Evolutionary conservation across 1,284 basidiomycete species (phyloP).

Genomic region (Ceratobasidium sp.): DNA sequence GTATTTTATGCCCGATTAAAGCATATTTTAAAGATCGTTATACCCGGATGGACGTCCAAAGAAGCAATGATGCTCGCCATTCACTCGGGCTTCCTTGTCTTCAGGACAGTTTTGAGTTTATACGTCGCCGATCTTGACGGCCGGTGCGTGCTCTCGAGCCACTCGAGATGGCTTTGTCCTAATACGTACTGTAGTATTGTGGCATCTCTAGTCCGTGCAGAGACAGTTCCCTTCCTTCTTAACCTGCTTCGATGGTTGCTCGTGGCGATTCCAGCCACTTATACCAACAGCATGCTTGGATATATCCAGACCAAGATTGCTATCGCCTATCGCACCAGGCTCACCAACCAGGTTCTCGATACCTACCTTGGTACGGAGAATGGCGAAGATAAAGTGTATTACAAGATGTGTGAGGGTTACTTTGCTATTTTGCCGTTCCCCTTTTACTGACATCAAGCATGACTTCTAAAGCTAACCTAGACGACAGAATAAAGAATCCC

Average conservation of each 20-base stretch:
- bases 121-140: constrained; percentile 96
- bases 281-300: constrained; percentile 95
- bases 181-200: constrained; percentile 72
- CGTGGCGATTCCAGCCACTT: constrained; percentile 94
- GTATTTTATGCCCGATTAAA: constrained; percentile 85
- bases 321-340: constrained; percentile 87
- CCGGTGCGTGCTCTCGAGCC: constrained; percentile 61
- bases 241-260: constrained; percentile 91
- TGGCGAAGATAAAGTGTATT: constrained; percentile 79
- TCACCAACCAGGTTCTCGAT: constrained; percentile 83
- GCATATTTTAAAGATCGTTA: constrained; percentile 83
- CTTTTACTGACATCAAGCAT: constrained; percentile 25
- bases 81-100: constrained; percentile 87
- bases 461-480: constrained; percentile 72
- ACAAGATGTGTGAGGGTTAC: constrained; percentile 76
- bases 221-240: constrained; percentile 77
- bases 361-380: constrained; percentile 82
- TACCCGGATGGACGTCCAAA: constrained; percentile 83
- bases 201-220: constrained; percentile 89
- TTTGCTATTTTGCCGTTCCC: not conserved
- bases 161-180: not conserved
- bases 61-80: constrained; percentile 86
- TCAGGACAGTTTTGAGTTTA: constrained; percentile 89
- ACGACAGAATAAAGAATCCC: constrained; percentile 95
- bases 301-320: constrained; percentile 94